Percentiles rank a stretch among this genome's conserved stretches.
These are phyloP conservation scores for Pythium dissimile DNA, from an alignment of 352 stramenopile genomes.

Conservation along the genomic window DNA sequence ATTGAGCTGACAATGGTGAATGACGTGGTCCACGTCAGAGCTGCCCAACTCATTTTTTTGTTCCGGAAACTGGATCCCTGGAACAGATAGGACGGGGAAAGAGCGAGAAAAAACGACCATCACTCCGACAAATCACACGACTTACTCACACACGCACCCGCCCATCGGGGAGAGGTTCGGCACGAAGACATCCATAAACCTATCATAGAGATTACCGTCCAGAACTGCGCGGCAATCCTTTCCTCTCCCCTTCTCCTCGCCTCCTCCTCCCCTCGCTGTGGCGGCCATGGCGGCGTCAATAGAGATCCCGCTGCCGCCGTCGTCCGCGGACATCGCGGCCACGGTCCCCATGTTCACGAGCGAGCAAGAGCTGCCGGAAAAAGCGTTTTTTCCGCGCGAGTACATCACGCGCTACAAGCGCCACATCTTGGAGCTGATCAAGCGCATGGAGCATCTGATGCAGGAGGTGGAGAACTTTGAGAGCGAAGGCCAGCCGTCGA, in stretches of 20 bases:
- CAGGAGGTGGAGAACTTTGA: constrained; percentile 60
- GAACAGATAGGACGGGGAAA: too few species aligned
- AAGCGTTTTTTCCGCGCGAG: constrained; percentile 47
- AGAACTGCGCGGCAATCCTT: not conserved
- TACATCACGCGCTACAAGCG: constrained; percentile 59
- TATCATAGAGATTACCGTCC: constrained; percentile 1
- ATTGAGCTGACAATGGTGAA: too few species aligned
- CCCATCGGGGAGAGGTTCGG: too few species aligned
- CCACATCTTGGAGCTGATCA: constrained; percentile 55
- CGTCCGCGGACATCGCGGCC: constrained; percentile 4
- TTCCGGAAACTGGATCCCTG: too few species aligned
- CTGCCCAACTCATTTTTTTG: too few species aligned
- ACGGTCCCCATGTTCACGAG: constrained; percentile 25
- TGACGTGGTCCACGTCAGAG: too few species aligned
- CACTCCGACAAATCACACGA: constrained; percentile 1
- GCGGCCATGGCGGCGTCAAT: constrained; percentile 11
- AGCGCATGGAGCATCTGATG: constrained; percentile 51
- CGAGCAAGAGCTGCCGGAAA: constrained; percentile 42
- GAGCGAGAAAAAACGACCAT: not conserved
- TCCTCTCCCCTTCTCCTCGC: not conserved
- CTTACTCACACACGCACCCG: too few species aligned
- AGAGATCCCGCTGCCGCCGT: not conserved
- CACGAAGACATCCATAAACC: too few species aligned
- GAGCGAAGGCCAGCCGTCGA: constrained; percentile 31
- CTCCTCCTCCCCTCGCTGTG: not conserved